Evolutionary conservation across 805 yeast genomes (phyloP).

Genomic region (Pichia californica): DNA sequence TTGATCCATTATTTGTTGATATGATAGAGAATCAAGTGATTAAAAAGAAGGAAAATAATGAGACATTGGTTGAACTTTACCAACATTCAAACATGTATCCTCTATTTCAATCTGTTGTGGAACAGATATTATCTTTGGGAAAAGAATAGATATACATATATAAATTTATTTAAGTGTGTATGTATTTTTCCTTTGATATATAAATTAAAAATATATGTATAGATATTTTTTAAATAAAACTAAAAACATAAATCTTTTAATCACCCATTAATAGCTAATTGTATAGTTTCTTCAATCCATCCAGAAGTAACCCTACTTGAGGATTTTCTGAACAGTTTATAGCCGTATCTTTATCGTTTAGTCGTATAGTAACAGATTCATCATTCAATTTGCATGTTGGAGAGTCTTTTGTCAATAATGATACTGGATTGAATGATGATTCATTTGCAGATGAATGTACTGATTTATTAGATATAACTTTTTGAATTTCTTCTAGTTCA

Average conservation of each 20-base stretch:
- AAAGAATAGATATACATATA: not conserved
- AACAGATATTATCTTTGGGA: slow-evolving; percentile 25
- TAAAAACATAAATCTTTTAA: too few species aligned
- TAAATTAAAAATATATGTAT: not conserved
- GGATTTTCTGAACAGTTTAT: not conserved
- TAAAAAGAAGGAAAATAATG: slow-evolving; percentile 36
- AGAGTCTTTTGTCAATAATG: not conserved
- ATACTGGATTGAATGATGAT: slow-evolving; percentile 1
- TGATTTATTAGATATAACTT: slow-evolving; percentile 4
- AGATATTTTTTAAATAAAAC: too few species aligned
- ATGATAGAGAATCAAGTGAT: slow-evolving; percentile 79
- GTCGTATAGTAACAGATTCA: slow-evolving; percentile 5
- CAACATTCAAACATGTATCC: slow-evolving; percentile 32
- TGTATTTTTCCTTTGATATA: not conserved
- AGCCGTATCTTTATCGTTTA: not conserved
- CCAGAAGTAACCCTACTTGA: not conserved
- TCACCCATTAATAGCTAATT: too few species aligned
- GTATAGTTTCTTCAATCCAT: slow-evolving; percentile 9
- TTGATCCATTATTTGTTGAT: slow-evolving; percentile 87
- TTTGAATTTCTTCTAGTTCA: slow-evolving; percentile 22
- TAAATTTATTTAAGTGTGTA: not conserved
- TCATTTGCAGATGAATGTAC: not conserved
- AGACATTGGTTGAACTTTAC: slow-evolving; percentile 33
- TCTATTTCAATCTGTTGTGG: slow-evolving; percentile 42
- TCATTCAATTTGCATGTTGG: slow-evolving; percentile 17